Evolutionary conservation across 2,329 filamentous ascomycete species (phyloP), one percentile per base, ranked within the genome.

Genomic region (Pestalotiopsis sp.): DNA sequence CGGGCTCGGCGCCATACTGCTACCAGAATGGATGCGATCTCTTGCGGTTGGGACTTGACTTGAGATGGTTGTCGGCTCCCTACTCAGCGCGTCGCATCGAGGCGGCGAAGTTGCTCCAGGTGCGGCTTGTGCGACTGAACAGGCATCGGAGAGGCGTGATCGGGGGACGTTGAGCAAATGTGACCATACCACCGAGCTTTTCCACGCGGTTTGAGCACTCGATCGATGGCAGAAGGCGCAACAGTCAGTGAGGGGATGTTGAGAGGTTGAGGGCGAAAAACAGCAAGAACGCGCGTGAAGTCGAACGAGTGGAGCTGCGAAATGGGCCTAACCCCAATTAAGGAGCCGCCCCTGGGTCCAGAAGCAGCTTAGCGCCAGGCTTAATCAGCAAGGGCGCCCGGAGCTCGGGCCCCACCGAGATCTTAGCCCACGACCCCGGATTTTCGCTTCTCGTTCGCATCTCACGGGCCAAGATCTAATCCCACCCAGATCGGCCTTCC

Each of bases 41-140:
- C 23, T 45, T 61, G 57, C 68, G 66, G 66, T 49, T 65, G 68
- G 63, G 69, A 23, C 23, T 23, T 23, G 72, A 31, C 31, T 36
- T 9, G 7, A 14, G 73, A 74, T 69, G 69, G 69, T 27, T 64
- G 64, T 69, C 31, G 67, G 68, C 11, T 36, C 58, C 68, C 72
- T 72, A 74, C 74, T 78, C 77, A 79, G 76, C 76, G 76, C 76
- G 77, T 78, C 76, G 76, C 77, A 78, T 76, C 75, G 65, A 74
- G 73, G 70, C 69, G 74, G 69, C 73, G 74, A 72, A 73, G 75
- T 73, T 75, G 75, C 69, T 70, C 74, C 69, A 72, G 70, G 68
- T 72, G 74, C 68, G 74, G 74, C 67, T 71, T 71, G 69, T 65
- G 71, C 69, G 71, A 73, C 71, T 74, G 76, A 78, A 75, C 70